phyloP scores from a whole-genome alignment of 352 stramenopile genomes.

The Globisporangium paddicum region DNA sequence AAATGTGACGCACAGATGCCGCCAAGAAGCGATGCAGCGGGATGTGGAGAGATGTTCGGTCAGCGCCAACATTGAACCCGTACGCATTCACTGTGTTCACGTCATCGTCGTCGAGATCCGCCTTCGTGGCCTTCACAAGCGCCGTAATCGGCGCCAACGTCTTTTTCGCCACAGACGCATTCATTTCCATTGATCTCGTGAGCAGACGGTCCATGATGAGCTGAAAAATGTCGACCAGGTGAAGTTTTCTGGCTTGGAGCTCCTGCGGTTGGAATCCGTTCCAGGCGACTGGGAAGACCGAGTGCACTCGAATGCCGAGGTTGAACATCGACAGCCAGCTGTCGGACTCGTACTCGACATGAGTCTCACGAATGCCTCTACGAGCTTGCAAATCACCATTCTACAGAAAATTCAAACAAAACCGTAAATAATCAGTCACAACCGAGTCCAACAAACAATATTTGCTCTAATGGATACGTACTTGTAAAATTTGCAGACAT shows the following conservation, averaged over 20 bases:
- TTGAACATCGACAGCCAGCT: constrained; percentile 89
- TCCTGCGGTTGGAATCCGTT: constrained; percentile 50
- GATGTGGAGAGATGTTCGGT: constrained; percentile 72
- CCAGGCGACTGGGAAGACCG: constrained; percentile 77
- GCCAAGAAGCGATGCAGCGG: constrained; percentile 80
- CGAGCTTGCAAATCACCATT: constrained; percentile 71
- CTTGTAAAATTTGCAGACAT: constrained; percentile 64
- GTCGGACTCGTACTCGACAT: constrained; percentile 87
- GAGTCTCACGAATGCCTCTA: constrained; percentile 61
- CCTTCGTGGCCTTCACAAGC: constrained; percentile 20
- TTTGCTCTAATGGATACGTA: constrained; percentile 11
- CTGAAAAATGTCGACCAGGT: constrained; percentile 43
- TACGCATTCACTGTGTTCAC: constrained; percentile 31
- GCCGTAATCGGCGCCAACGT: constrained; percentile 28
- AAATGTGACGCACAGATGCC: constrained; percentile 64
- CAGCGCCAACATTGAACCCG: constrained; percentile 55
- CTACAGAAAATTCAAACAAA: too few relatives aligned
- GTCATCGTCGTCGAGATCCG: constrained; percentile 5
- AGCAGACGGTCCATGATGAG: constrained; percentile 41
- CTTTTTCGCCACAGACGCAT: constrained; percentile 53
- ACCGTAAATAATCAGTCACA: too few relatives aligned
- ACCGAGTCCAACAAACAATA: neutral
- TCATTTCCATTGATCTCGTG: constrained; percentile 38
- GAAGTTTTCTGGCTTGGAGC: constrained; percentile 22
- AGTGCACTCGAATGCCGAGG: constrained; percentile 82